Evolutionary conservation across 2,329 filamentous ascomycete species (phyloP), one percentile per base, ranked within the genome.

Genomic region (Triangularia setosa): DNA sequence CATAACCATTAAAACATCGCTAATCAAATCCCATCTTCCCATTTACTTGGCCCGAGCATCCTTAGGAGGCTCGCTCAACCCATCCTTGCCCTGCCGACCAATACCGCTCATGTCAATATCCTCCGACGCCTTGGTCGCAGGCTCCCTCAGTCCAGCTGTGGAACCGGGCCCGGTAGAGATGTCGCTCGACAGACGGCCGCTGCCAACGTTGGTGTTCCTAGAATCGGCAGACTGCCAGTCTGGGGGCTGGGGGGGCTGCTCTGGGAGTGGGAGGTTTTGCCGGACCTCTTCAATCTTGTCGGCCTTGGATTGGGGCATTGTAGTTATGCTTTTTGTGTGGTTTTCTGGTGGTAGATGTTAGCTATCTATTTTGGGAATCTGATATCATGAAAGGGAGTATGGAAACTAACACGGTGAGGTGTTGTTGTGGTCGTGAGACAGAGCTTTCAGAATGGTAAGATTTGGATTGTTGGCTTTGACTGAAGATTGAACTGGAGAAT

Each of bases 191-290:
- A 55, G 75, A 21, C 77, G 72, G 1, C 81, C 70, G 61, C 82
- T 77, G 21, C 89, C 89, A 35, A 87, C 85, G 68, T 89, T 89
- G 86, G 73, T 91, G 90, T 73, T 91, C 67, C 84, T 79, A 30
- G 82, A 82, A 72, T 94, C 90, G 59, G 84, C 81, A 0, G 89
- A 91, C 75, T 93, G 87, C 83, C 87, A 93, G 81, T 95, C 91
- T 4, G 90, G 90, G n/a, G 86, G 79, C n/a, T 78, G 79, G 1
- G 90, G 90, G 23, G 91, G 91, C 69, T 93, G 83, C 1, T 94
- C 90, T 18, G 91, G 92, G 59, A 93, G 85, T 60, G 90, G 90
- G 30, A 96, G 87, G 78, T 92, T 92, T 75, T 87, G 79, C 78
- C 89, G 83, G 72, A 83, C 83, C 76, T 90, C 78, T 60, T 88